Evolutionary conservation across 139 green algal species (phyloP).

Genomic region (Limnomonas spitsbergensis): DNA sequence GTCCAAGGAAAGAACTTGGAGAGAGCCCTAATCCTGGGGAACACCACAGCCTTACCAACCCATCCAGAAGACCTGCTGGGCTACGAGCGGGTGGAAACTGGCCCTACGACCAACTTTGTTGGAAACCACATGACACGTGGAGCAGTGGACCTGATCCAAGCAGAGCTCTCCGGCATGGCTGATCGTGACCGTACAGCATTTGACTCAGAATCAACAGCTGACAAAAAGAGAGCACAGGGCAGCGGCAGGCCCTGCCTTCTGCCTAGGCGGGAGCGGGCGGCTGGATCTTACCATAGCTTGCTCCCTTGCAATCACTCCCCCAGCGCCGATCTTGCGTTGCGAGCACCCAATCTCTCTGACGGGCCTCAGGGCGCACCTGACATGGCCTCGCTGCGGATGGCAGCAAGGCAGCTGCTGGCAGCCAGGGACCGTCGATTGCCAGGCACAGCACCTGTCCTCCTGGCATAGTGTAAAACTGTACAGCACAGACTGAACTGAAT

Average conservation of each 20-base stretch:
- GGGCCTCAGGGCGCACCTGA: no score
- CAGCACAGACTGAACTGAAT: no score
- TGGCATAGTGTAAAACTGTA: no score
- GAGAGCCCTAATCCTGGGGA: background rate
- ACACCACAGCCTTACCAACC: background rate
- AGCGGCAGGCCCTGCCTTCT: background rate
- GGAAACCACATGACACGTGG: conserved; percentile 10
- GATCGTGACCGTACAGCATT: conserved; percentile 4
- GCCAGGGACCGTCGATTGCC: no score
- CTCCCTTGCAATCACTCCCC: no score
- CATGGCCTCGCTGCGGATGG: no score
- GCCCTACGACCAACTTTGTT: conserved; percentile 15
- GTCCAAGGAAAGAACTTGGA: background rate
- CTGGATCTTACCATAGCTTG: no score
- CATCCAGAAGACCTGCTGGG: conserved; percentile 6
- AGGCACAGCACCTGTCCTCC: no score
- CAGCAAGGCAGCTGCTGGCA: no score
- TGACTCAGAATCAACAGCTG: background rate
- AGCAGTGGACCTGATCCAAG: conserved; percentile 54
- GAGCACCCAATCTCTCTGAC: no score
- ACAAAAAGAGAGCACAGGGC: background rate
- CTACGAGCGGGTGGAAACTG: conserved; percentile 1
- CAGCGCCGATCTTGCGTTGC: no score
- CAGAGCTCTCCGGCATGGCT: conserved; percentile 37
- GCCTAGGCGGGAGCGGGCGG: background rate